Conservation (phyloP, 2,329 filamentous ascomycete species). For the Penicillium sp. region DNA sequence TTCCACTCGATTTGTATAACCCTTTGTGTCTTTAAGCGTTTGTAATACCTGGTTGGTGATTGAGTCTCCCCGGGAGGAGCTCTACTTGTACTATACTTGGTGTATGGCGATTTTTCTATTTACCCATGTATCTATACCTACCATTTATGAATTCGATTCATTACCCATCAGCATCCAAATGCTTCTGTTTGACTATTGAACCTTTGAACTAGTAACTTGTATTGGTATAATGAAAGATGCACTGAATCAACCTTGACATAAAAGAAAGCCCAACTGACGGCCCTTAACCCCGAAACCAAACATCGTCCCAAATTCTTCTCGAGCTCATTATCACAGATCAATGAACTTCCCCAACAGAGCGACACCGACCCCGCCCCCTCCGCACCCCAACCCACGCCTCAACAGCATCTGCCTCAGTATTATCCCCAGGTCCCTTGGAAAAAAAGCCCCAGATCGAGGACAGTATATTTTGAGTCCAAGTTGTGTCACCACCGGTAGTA, state of each 20-base stretch:
- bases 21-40: conserved; percentile 4
- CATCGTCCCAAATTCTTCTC: neutral
- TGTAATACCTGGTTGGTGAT: conserved; percentile 2
- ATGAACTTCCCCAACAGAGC: conserved; percentile 19
- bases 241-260: neutral
- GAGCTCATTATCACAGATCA: neutral
- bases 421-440: neutral
- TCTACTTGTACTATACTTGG: conserved; percentile 27
- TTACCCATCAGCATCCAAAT: neutral
- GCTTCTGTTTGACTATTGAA: neutral
- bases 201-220: neutral
- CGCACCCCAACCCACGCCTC: conserved; percentile 21
- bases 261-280: neutral
- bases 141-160: conserved; percentile 13
- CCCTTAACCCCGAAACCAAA: neutral
- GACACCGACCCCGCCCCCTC: conserved; percentile 17
- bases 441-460: conserved; percentile 14
- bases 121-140: conserved; percentile 22
- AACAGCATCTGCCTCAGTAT: conserved; percentile 20
- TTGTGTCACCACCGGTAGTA: neutral
- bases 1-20: conserved; percentile 3
- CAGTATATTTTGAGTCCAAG: conserved; percentile 14
- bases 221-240: neutral
- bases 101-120: conserved; percentile 18
- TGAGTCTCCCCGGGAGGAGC: conserved; percentile 9